phyloP scores from a whole-genome alignment of 257 asterid genomes.

The Plectranthus barbatus region DNA sequence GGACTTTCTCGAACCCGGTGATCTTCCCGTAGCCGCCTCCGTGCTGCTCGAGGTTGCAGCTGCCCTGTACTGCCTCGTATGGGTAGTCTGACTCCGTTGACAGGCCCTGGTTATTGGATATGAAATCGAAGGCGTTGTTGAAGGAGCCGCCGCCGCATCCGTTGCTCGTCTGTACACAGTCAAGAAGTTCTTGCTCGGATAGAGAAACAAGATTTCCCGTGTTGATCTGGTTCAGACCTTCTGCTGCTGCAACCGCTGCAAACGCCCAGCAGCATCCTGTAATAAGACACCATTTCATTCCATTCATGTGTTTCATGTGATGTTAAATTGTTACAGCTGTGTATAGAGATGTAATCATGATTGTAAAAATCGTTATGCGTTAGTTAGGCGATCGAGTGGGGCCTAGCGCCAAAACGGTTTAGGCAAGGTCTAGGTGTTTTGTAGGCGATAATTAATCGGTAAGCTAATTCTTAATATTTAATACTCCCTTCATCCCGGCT shows the following conservation, averaged over 20 bases:
- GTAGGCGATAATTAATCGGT: no score
- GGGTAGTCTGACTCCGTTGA: constrained; percentile 31
- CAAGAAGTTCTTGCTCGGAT: constrained; percentile 38
- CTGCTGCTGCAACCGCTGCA: constrained; percentile 35
- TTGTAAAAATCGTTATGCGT: no score
- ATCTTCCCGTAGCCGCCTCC: constrained; percentile 17
- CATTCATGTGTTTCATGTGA: no score
- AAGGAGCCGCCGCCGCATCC: constrained; percentile 33
- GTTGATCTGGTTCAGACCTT: constrained; percentile 32
- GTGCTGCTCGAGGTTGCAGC: constrained; percentile 23
- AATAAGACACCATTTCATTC: background rate
- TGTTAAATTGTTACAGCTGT: no score
- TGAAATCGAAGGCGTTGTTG: constrained; percentile 26
- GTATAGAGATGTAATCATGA: no score
- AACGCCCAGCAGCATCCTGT: constrained; percentile 42
- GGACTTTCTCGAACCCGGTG: constrained; percentile 31
- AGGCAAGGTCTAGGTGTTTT: no score
- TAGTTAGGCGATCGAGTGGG: no score
- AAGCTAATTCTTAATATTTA: no score
- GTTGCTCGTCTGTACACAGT: constrained; percentile 26
- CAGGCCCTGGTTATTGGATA: constrained; percentile 24
- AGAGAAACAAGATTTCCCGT: constrained; percentile 27
- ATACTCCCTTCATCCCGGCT: no score
- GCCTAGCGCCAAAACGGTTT: no score
- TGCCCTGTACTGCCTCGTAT: constrained; percentile 16